Base-by-base conservation (phyloP, 1,284 basidiomycete genomes). In the Termitomyces sp. region DNA sequence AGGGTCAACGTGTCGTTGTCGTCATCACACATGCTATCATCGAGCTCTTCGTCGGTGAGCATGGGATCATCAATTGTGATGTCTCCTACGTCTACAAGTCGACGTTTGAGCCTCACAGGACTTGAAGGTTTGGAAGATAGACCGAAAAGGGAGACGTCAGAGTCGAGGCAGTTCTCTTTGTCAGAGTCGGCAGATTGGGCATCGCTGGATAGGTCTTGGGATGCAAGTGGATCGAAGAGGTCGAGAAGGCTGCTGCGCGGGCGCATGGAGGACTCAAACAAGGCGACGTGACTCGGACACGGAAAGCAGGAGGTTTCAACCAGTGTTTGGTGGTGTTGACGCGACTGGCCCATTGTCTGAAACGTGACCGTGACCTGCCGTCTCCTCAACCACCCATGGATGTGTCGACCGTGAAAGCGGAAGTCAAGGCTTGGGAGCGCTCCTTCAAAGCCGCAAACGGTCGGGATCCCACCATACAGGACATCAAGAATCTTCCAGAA, bases 341-440 rank as follows among this genome's bases (percentile, higher is more conserved):
- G 73, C 65, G 72, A 59, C 39, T 44, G 19, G 26, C 41, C 39
- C 46, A 39, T 28, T 49, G 44, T 53, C 42, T 17, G 42, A 12
- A 58, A 57, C 60, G 58, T 56, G 61, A 58, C 54, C 57, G 45
- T 58, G 48, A 46, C 15, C 40, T 48, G 4, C 44, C 21, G 47
- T 19, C 21, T 33, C 34, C 34, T 36, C 31, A 5, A 55, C 55
- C 17, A 78, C 80, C 80, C 75, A 71, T 78, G 57, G 69, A 75
- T 50, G 58, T 83, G 53, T 67, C 78, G 12, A 64, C 74, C 26
- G 73, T 93, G 47, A 85, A 86, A 36, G 76, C 86, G 52, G 82
- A 90, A 61, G 86, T 95, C 62, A 94, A 94, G 68, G 60, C 76
- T 34, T 95, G 92, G 88, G 92, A 94, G 65, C 84, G 84, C 61